These are phyloP conservation scores for Mycena olivaceomarginata DNA, from an alignment of 768 basidiomycete species.

Conservation along the genomic window DNA sequence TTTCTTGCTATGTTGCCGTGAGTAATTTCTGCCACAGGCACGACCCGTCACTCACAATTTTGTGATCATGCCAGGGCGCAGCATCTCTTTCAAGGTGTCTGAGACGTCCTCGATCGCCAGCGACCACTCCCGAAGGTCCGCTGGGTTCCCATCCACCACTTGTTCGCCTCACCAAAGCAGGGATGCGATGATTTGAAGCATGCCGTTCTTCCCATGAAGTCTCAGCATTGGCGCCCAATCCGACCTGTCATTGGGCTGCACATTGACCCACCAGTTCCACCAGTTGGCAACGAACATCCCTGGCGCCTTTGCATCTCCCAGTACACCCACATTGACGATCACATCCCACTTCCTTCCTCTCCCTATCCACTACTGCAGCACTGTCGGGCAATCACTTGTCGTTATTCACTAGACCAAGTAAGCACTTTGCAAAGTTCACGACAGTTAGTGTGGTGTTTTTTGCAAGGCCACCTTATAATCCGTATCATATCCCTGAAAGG, in stretches of 20 bases:
- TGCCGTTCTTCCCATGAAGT: not conserved
- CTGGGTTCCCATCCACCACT: not conserved
- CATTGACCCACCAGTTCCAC: constrained; percentile 4
- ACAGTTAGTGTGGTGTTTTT: too few relatives aligned
- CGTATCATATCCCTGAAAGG: too few relatives aligned
- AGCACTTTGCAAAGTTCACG: too few relatives aligned
- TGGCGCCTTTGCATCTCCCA: not conserved
- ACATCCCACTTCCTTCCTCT: not conserved
- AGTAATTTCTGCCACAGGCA: not conserved
- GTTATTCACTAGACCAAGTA: too few relatives aligned
- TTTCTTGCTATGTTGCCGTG: not conserved
- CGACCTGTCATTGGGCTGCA: too few relatives aligned
- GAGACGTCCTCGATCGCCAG: not conserved
- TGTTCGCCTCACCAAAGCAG: constrained; percentile 2
- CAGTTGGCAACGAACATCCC: not conserved
- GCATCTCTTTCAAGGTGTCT: not conserved
- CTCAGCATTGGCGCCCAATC: not conserved
- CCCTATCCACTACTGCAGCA: not conserved
- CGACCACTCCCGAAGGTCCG: not conserved
- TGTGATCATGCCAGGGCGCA: not conserved
- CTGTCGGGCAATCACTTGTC: not conserved
- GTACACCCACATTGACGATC: not conserved
- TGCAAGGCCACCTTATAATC: too few relatives aligned
- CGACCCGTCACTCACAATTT: not conserved
- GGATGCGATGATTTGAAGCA: not conserved